Conservation (phyloP, 2,329 filamentous ascomycete genomes). For the Fusarium caatingaense region DNA sequence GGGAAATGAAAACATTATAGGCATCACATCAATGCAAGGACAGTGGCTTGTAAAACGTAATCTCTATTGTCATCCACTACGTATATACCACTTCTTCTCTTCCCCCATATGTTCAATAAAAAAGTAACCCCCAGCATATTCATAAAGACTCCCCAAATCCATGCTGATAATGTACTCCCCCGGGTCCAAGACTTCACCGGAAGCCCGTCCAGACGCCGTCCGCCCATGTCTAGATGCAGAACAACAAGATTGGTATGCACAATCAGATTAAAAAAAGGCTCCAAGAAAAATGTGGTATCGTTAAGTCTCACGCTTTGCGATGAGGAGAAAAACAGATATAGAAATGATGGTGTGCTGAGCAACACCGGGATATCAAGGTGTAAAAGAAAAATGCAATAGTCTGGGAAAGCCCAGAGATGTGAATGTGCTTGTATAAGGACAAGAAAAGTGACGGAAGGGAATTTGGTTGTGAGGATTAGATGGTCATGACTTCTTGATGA, state of each 20-base stretch:
- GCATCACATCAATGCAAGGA: not conserved
- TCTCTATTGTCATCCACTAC: slow-evolving; percentile 19
- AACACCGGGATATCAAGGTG: slow-evolving; percentile 44
- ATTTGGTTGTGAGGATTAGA: slow-evolving; percentile 35
- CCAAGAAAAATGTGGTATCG: slow-evolving; percentile 37
- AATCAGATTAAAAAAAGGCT: slow-evolving; percentile 23
- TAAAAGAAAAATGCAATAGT: slow-evolving; percentile 15
- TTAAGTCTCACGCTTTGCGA: slow-evolving; percentile 16
- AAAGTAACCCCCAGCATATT: not conserved
- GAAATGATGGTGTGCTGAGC: slow-evolving; percentile 27
- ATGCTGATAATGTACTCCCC: slow-evolving; percentile 21
- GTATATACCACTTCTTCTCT: slow-evolving; percentile 9
- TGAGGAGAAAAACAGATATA: slow-evolving; percentile 17
- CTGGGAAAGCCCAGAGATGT: not conserved
- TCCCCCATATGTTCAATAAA: not conserved
- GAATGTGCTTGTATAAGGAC: slow-evolving; percentile 16
- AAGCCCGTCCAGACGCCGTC: slow-evolving; percentile 37
- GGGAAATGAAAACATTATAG: not conserved
- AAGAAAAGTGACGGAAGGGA: slow-evolving; percentile 9
- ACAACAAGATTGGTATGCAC: slow-evolving; percentile 28
- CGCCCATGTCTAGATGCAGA: slow-evolving; percentile 43
- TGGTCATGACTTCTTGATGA: slow-evolving; percentile 65
- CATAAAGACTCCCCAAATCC: slow-evolving; percentile 6
- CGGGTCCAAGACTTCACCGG: slow-evolving; percentile 9
- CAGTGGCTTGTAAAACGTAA: not conserved